Percentiles rank a stretch among this genome's conserved stretches.
phyloP scores from a whole-genome alignment of 805 yeast species.

The Barnettozyma californica region DNA sequence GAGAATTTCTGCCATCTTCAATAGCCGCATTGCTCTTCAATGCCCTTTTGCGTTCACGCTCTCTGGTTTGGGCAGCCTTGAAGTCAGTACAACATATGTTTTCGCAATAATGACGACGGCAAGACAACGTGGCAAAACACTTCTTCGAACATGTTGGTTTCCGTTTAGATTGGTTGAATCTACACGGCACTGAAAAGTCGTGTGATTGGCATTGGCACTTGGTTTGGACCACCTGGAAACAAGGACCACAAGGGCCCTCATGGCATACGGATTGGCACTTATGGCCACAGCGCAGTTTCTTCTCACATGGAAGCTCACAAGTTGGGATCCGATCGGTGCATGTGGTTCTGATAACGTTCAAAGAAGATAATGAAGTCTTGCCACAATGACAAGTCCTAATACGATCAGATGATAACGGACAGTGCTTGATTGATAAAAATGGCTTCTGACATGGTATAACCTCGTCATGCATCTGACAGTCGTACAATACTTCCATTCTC shows the following conservation, averaged over 20 bases:
- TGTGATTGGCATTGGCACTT: conserved; percentile 61
- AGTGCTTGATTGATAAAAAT: conserved; percentile 32
- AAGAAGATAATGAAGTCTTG: conserved; percentile 40
- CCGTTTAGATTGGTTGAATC: conserved; percentile 43
- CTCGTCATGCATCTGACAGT: conserved; percentile 64
- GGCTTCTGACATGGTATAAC: conserved; percentile 35
- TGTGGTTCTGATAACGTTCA: conserved; percentile 37
- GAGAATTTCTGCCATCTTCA: conserved; percentile 12
- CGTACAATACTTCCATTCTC: conserved; percentile 41
- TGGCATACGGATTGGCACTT: conserved; percentile 73
- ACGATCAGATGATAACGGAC: conserved; percentile 59
- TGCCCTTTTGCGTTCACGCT: conserved; percentile 40
- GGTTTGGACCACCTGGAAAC: conserved; percentile 45
- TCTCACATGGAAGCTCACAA: conserved; percentile 63
- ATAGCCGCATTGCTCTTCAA: conserved; percentile 37
- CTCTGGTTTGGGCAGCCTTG: conserved; percentile 48
- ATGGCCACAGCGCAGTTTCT: conserved; percentile 65
- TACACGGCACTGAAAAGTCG: conserved; percentile 59
- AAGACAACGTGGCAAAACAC: conserved; percentile 70
- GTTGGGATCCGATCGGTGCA: conserved; percentile 81
- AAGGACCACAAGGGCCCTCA: conserved; percentile 68
- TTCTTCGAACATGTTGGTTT: conserved; percentile 61
- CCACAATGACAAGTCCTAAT: conserved; percentile 81
- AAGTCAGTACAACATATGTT: conserved; percentile 68
- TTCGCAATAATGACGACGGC: conserved; percentile 76